Evolutionary conservation across 108 stramenopile genomes (phyloP).

Genomic region (Pseudonitzschia multiseries): DNA sequence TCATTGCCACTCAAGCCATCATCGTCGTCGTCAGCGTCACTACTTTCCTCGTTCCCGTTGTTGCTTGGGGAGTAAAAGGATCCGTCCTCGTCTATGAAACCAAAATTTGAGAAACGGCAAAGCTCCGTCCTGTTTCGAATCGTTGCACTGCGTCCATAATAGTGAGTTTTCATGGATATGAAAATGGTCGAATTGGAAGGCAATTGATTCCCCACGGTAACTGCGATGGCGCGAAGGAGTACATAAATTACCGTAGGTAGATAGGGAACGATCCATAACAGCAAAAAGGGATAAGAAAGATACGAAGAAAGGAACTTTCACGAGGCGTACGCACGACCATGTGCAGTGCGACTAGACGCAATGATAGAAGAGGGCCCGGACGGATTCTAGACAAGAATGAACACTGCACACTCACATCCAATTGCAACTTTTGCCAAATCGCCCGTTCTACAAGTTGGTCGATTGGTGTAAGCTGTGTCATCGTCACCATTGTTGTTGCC

Average conservation of each 20-base stretch:
- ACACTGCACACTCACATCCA: neutral
- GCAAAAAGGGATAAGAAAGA: neutral
- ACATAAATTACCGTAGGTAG: too few species aligned
- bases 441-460: neutral
- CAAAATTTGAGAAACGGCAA: conserved; percentile 5
- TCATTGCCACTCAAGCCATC: neutral
- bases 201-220: neutral
- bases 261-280: neutral
- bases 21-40: neutral
- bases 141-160: neutral
- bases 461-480: neutral
- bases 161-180: neutral
- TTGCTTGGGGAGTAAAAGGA: neutral
- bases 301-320: neutral
- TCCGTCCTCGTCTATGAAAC: neutral
- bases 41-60: neutral
- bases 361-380: neutral
- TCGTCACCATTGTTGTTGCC: neutral
- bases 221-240: neutral
- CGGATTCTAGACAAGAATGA: neutral
- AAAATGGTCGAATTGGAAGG: conserved; percentile 2
- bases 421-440: conserved; percentile 7
- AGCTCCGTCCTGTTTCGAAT: conserved; percentile 3
- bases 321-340: too few species aligned
- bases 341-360: too few species aligned